Base-by-base conservation (phyloP, 306 rosid genomes). In the Quercus gilva region DNA sequence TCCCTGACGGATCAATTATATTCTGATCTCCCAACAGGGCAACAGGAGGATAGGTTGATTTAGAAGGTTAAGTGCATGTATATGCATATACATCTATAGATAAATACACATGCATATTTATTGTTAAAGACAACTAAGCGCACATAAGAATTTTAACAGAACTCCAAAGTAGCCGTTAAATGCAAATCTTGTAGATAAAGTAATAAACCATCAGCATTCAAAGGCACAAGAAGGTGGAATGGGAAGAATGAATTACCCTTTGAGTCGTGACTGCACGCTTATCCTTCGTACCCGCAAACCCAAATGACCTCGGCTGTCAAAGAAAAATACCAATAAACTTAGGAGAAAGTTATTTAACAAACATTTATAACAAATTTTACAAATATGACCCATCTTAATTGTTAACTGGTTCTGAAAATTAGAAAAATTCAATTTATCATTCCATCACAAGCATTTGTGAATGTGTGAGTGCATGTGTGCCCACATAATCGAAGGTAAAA, bases 241-340 rank as follows among this genome's bases (percentile, higher is more conserved):
- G 83, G 58, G 10, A 51, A 76, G 49, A 70, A 83, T 25, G 25
- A 45, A 80, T 82, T 90, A 95, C 99, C 94, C 96, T 90, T 88
- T 93, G 99, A 82, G 93, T 90, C 5, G 98, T 64, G 85, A 95
- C 90, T 79, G 99, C 80, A 11, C 98, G 99, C 78, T 95, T 95
- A 77, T 95, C 99, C 86, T 95, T 95, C 49, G 97, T 95, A 72
- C 99, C 99, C 17, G 99, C 89, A 86, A 95, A 95, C 79, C 99
- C 99, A 86, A 95, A 95, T 78, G 97, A 93, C 82, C 88, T 91
- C 71, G 94, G 84, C 97, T 95, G 92, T 77, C 81, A 71, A 80
- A 78, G 73, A 80, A 31, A 74, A 75, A 33, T 49, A 81, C 33
- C 79, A 82, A 75, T 70, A 61, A 79, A 77, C 64, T 63, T 74